phyloP scores from a whole-genome alignment of 192 early-diverging fungal genomes.

The Coemansia pectinata region DNA sequence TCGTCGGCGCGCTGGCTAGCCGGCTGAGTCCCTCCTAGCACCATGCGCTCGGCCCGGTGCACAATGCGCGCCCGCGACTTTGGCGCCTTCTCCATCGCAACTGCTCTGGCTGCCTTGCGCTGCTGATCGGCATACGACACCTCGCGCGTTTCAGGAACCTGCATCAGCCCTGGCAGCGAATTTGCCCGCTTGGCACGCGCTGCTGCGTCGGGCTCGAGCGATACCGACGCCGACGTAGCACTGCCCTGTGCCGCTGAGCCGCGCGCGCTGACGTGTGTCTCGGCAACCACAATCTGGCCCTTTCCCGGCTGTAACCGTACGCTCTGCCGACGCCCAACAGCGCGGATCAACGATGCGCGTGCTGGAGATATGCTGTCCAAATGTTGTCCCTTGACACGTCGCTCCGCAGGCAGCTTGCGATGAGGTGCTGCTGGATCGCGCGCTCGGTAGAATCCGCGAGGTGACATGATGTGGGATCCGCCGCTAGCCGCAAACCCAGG shows the following conservation, averaged over 20 bases:
- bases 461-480: constrained; percentile 19
- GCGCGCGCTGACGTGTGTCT: constrained; percentile 29
- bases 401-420: constrained; percentile 28
- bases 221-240: constrained; percentile 4
- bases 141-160: constrained; percentile 54
- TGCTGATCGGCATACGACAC: constrained; percentile 53
- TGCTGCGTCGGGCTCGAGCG: constrained; percentile 23
- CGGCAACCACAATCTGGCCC: constrained; percentile 53
- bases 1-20: neutral
- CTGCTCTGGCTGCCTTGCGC: constrained; percentile 34
- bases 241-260: constrained; percentile 7
- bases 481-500: constrained; percentile 3
- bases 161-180: constrained; percentile 49
- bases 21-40: constrained; percentile 34
- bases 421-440: constrained; percentile 53
- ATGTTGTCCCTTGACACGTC: neutral
- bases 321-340: constrained; percentile 54
- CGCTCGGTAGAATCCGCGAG: constrained; percentile 48
- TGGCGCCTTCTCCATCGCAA: constrained; percentile 23
- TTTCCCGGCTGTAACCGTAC: constrained; percentile 53
- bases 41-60: constrained; percentile 51
- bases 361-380: constrained; percentile 42
- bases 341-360: constrained; percentile 50
- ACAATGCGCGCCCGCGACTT: constrained; percentile 29
- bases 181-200: constrained; percentile 50